phyloP scores from a whole-genome alignment of 2,329 filamentous ascomycete genomes.

The Clarireedia monteithiana region DNA sequence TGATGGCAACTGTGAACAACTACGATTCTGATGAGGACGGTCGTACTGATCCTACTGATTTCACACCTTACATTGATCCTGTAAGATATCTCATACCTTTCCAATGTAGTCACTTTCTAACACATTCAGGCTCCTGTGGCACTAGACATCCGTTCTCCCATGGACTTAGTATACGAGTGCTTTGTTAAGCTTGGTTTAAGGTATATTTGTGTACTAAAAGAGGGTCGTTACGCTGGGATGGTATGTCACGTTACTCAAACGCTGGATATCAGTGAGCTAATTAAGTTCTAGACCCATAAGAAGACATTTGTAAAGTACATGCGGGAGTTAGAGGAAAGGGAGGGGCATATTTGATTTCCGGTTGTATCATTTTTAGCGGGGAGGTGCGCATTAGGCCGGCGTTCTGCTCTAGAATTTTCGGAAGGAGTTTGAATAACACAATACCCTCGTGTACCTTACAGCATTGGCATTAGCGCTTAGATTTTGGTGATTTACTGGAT shows the following conservation, averaged over 20 bases:
- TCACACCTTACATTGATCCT: conserved; percentile 86
- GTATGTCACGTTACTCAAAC: conserved; percentile 38
- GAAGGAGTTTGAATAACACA: conserved; percentile 8
- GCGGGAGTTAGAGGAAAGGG: conserved; percentile 65
- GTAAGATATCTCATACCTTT: conserved; percentile 37
- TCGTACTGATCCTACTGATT: conserved; percentile 64
- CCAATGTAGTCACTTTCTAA: not conserved
- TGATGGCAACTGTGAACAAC: conserved; percentile 66
- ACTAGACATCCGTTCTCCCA: conserved; percentile 79
- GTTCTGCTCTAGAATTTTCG: conserved; percentile 6
- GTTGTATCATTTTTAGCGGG: conserved; percentile 1
- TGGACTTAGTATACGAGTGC: conserved; percentile 94
- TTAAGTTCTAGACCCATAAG: conserved; percentile 63
- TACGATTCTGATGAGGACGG: conserved; percentile 54
- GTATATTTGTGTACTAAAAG: conserved; percentile 81
- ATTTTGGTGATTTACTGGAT: not conserved
- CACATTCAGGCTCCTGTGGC: conserved; percentile 65
- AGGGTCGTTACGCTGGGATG: conserved; percentile 83
- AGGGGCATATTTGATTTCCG: conserved; percentile 14
- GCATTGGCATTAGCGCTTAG: conserved; percentile 4
- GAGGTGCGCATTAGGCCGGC: conserved; percentile 5
- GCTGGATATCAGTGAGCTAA: conserved; percentile 7
- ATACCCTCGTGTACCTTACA: conserved; percentile 8
- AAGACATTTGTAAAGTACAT: conserved; percentile 95
- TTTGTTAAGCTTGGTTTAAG: conserved; percentile 90